Evolutionary conservation across 495 filamentous ascomycete species (phyloP).

Genomic region (Podospora comata): DNA sequence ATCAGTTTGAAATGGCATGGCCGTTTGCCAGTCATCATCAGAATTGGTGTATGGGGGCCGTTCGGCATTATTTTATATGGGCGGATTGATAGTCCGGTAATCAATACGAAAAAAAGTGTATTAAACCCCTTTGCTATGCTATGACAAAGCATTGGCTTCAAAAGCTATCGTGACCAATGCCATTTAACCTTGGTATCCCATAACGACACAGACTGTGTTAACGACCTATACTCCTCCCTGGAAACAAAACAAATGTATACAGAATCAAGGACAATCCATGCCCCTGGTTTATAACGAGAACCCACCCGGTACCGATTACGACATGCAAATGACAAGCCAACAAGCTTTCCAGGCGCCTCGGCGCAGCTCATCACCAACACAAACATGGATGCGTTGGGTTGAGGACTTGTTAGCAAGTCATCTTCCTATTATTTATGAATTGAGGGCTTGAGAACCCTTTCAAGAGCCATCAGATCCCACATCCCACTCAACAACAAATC

Average conservation of each 20-base stretch:
- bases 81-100: neutral
- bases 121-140: neutral
- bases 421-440: neutral
- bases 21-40: neutral
- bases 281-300: neutral
- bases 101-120: neutral
- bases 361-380: neutral
- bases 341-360: neutral
- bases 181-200: neutral
- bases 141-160: neutral
- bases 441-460: neutral
- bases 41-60: neutral
- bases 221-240: neutral
- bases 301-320: neutral
- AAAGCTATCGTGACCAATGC: neutral
- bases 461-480: too few relatives aligned
- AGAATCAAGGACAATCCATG: neutral
- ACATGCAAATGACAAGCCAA: neutral
- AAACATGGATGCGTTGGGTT: neutral
- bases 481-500: too few relatives aligned
- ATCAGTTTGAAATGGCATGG: neutral
- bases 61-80: neutral
- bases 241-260: neutral
- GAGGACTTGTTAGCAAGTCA: neutral
- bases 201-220: neutral